phyloP scores from a whole-genome alignment of 805 yeast genomes.

The Starmerella tilneyi region DNA sequence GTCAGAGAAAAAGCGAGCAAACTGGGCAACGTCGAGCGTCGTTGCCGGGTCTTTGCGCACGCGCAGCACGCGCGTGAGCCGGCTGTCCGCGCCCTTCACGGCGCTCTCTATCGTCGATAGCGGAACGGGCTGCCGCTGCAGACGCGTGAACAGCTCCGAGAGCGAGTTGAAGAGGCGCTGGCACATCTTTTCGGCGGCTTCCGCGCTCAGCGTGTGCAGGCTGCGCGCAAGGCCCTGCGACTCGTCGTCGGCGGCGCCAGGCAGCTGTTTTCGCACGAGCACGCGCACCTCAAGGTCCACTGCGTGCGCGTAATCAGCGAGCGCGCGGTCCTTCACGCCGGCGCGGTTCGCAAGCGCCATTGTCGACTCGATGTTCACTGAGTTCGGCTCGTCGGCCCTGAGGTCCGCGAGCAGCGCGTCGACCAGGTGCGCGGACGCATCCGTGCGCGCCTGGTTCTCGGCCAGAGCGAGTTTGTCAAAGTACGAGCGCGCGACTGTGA shows the following conservation, averaged over 20 bases:
- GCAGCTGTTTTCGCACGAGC: neutral
- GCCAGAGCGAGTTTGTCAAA: slow-evolving; percentile 39
- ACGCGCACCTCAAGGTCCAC: slow-evolving; percentile 1
- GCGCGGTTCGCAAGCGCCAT: neutral
- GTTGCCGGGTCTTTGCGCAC: slow-evolving; percentile 68
- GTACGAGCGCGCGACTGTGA: slow-evolving; percentile 44
- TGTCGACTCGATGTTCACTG: slow-evolving; percentile 4
- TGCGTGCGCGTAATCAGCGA: neutral
- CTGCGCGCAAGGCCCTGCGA: slow-evolving; percentile 31
- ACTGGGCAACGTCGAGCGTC: slow-evolving; percentile 46
- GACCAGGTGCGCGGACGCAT: neutral
- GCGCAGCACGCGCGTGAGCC: slow-evolving; percentile 66
- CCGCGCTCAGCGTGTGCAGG: slow-evolving; percentile 57
- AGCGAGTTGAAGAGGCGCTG: slow-evolving; percentile 21
- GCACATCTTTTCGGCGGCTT: slow-evolving; percentile 66
- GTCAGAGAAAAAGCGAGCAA: slow-evolving; percentile 55
- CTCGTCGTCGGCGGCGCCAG: slow-evolving; percentile 6
- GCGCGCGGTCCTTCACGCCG: neutral
- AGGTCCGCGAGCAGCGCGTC: slow-evolving; percentile 28
- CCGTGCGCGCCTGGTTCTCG: slow-evolving; percentile 8
- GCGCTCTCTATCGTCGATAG: slow-evolving; percentile 34
- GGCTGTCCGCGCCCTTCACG: slow-evolving; percentile 55
- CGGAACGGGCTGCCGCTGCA: neutral
- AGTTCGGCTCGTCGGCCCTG: slow-evolving; percentile 36
- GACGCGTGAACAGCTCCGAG: neutral